Base-by-base conservation (phyloP, 768 basidiomycete species). In the Asterophora lycoperdoides region DNA sequence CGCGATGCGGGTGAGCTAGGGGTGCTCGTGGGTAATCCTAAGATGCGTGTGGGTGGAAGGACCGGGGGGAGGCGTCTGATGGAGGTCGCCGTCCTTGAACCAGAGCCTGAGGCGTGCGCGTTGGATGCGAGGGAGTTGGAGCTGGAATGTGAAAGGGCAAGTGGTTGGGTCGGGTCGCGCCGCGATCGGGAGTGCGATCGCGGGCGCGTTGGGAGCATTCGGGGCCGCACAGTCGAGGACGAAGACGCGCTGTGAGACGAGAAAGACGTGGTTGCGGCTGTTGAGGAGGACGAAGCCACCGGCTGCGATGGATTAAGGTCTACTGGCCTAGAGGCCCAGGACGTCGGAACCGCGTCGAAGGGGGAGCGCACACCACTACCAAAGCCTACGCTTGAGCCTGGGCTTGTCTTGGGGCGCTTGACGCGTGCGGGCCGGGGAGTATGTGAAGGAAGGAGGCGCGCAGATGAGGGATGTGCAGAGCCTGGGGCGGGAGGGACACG, bases 361-460 rank as follows among this genome's bases (percentile, higher is more conserved):
- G 47, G 57, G 18, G 52, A 49, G 30, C 52, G 47, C 3, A 39
- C 49, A n/a, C 39, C 26, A 2, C 17, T 15, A 23, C 35, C 49
- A 6, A 52, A 49, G 20, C 34, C 48, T 6, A 43, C 48, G 23
- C 44, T 49, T 9, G 38, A 36, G 23, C 50, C 54, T 2, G 64
- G 60, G 34, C 61, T 63, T 10, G 64, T 62, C 26, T 58, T 62
- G 7, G 64, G 62, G 1, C 64, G 56, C 46, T 58, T 62, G 5
- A 51, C 49, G n/a, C 53, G 55, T 10, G 43, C 9, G 23, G 45
- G 54, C 23, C 48, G 52, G 28, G 49, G 40, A 10, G 41, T 44
- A 43, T 53, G 48, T 30, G 28, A 41, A 1, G 52, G 14, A 32
- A 33, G 50, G 1, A 26, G 38, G 17, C 41, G 52, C 0, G 52